phyloP scores from a whole-genome alignment of 805 yeast species.

The Maudiozyma serrabonitensis region DNA sequence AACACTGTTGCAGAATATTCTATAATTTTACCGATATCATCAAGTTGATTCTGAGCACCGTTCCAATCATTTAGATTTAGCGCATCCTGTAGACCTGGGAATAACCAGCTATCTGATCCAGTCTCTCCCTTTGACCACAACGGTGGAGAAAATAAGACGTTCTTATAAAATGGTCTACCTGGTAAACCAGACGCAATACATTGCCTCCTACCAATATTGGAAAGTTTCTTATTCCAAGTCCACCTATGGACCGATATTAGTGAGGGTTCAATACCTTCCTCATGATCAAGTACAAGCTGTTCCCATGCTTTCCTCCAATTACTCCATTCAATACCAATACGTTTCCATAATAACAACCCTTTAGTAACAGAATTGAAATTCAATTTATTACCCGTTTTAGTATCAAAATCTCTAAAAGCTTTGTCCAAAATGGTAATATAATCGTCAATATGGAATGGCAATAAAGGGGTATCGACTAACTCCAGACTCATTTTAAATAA shows the following conservation, averaged over 20 bases:
- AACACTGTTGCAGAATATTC: constrained; percentile 25
- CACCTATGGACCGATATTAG: constrained; percentile 61
- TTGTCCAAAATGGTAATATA: constrained; percentile 37
- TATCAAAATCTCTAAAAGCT: constrained; percentile 37
- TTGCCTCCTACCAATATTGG: constrained; percentile 45
- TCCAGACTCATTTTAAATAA: constrained; percentile 45
- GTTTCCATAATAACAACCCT: constrained; percentile 33
- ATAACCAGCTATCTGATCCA: constrained; percentile 37
- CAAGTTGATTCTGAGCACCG: constrained; percentile 45
- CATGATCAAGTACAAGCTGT: constrained; percentile 37
- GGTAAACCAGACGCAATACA: constrained; percentile 36
- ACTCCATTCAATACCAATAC: constrained; percentile 39
- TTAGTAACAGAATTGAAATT: constrained; percentile 23
- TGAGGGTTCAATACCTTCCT: constrained; percentile 62
- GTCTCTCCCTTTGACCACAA: constrained; percentile 41
- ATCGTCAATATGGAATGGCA: constrained; percentile 53
- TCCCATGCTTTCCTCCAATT: constrained; percentile 59
- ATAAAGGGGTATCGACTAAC: constrained; percentile 63
- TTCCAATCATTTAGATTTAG: constrained; percentile 40
- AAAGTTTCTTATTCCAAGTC: constrained; percentile 69
- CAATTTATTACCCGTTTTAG: constrained; percentile 16
- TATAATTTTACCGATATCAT: constrained; percentile 32
- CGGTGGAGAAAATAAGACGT: constrained; percentile 62
- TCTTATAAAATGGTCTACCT: constrained; percentile 55
- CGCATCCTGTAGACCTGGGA: constrained; percentile 70